Evolutionary conservation across 345 rosid species (phyloP).

Genomic region (Eucalyptus dawsonii): DNA sequence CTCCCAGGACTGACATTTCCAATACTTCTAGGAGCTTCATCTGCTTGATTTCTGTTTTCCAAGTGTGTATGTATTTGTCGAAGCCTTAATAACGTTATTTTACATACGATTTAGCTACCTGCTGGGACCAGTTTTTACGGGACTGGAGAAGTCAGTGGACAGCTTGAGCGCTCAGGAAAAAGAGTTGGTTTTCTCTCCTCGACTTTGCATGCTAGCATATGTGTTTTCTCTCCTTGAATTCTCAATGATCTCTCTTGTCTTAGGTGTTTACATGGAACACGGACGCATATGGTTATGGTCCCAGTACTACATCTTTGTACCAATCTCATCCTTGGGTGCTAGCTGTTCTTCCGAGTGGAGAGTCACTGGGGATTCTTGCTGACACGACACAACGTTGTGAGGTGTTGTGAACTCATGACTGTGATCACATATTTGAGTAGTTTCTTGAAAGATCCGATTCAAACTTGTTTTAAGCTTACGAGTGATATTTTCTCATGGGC

Average conservation of each 20-base stretch:
- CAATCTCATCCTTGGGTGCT: slow-evolving; percentile 98
- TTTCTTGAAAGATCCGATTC: background rate
- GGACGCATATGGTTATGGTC: slow-evolving; percentile 80
- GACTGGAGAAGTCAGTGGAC: slow-evolving; percentile 95
- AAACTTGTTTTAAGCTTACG: background rate
- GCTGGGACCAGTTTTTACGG: slow-evolving; percentile 82
- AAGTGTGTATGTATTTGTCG: background rate
- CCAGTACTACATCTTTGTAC: slow-evolving; percentile 78
- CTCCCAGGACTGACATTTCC: background rate
- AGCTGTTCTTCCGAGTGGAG: slow-evolving; percentile 77
- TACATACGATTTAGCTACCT: slow-evolving; percentile 37
- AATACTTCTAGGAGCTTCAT: background rate
- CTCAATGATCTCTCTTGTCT: background rate
- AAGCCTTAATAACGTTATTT: background rate
- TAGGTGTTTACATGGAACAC: slow-evolving; percentile 93
- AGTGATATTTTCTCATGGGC: background rate
- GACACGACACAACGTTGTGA: slow-evolving; percentile 81
- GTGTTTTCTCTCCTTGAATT: background rate
- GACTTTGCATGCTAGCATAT: background rate
- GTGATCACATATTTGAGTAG: background rate
- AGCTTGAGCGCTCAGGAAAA: slow-evolving; percentile 84
- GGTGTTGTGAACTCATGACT: slow-evolving; percentile 21
- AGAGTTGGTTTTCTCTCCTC: slow-evolving; percentile 33
- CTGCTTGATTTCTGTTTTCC: background rate
- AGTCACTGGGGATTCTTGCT: slow-evolving; percentile 81